A percentile compares a stretch with the other conserved stretches of the same genome.
These are phyloP conservation scores for Carex cristatella DNA, from an alignment of 176 grass and related monocot genomes.

Conservation along the genomic window DNA sequence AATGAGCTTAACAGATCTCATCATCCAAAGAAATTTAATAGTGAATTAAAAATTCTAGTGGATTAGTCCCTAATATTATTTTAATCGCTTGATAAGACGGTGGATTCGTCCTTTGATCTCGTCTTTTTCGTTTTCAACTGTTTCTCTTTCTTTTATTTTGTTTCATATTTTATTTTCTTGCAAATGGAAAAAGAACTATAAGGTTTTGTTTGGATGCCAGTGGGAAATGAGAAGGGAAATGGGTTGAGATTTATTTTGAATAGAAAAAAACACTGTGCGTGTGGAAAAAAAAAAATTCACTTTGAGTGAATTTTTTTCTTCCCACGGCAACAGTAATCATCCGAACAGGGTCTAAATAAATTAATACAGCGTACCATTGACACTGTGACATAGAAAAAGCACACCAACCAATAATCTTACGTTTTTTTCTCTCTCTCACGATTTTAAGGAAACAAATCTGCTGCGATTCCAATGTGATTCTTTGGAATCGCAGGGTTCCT, in stretches of 20 bases:
- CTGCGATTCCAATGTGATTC: too few relatives aligned
- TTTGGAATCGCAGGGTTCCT: too few relatives aligned
- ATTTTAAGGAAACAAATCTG: too few relatives aligned
- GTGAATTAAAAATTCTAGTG: not conserved
- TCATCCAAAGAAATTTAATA: not conserved
- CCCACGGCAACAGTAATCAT: too few relatives aligned
- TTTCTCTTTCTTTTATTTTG: not conserved
- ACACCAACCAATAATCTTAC: not conserved
- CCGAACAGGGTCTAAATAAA: not conserved
- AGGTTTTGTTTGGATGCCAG: too few relatives aligned
- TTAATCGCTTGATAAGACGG: not conserved
- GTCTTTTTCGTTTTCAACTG: not conserved
- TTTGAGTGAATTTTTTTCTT: too few relatives aligned
- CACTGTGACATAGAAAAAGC: not conserved
- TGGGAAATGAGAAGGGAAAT: too few relatives aligned
- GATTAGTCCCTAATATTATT: not conserved
- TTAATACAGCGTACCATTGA: not conserved
- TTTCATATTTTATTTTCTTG: not conserved
- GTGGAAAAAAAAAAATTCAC: too few relatives aligned
- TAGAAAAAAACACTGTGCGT: too few relatives aligned
- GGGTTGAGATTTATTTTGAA: too few relatives aligned
- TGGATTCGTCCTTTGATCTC: not conserved
- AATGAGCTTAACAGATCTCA: conserved; percentile 11
- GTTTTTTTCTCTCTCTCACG: not conserved
- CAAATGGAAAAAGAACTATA: not conserved